phyloP scores from a whole-genome alignment of 2,329 filamentous ascomycete genomes.

The Ascochyta fabae region DNA sequence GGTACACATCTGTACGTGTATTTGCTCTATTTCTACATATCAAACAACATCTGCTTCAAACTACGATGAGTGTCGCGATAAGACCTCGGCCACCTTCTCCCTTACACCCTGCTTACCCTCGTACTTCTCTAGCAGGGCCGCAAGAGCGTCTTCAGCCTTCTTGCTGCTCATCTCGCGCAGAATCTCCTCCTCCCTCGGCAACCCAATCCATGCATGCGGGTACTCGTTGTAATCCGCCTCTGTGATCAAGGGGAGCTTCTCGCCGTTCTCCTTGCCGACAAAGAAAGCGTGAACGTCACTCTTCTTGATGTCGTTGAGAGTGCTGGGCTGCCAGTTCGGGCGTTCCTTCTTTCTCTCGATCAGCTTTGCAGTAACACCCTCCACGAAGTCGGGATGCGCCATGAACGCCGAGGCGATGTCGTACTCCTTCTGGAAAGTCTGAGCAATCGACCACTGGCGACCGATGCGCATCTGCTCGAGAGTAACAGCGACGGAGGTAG shows the following conservation, averaged over 20 bases:
- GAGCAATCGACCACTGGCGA: constrained; percentile 75
- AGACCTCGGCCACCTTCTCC: constrained; percentile 69
- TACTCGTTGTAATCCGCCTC: constrained; percentile 71
- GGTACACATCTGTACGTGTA: neutral
- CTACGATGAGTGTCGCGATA: constrained; percentile 48
- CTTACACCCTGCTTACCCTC: constrained; percentile 57
- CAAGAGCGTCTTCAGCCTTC: constrained; percentile 47
- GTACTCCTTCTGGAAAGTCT: constrained; percentile 87
- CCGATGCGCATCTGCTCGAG: constrained; percentile 83
- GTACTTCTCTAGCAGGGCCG: constrained; percentile 48
- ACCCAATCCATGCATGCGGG: constrained; percentile 71
- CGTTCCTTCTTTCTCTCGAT: constrained; percentile 70
- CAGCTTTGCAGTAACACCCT: constrained; percentile 85
- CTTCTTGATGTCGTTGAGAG: constrained; percentile 69
- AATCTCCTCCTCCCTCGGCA: constrained; percentile 75
- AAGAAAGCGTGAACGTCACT: constrained; percentile 75
- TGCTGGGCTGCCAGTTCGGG: constrained; percentile 78
- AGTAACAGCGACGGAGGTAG: constrained; percentile 84
- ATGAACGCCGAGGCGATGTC: constrained; percentile 88
- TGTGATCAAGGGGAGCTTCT: constrained; percentile 67
- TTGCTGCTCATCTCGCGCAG: constrained; percentile 50
- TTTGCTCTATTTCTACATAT: constrained; percentile 9
- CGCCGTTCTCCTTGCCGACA: constrained; percentile 18
- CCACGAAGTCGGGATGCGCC: constrained; percentile 86
- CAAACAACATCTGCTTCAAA: neutral